Evolutionary conservation across 2,329 filamentous ascomycete genomes (phyloP).

Genomic region (Microsporum canis): DNA sequence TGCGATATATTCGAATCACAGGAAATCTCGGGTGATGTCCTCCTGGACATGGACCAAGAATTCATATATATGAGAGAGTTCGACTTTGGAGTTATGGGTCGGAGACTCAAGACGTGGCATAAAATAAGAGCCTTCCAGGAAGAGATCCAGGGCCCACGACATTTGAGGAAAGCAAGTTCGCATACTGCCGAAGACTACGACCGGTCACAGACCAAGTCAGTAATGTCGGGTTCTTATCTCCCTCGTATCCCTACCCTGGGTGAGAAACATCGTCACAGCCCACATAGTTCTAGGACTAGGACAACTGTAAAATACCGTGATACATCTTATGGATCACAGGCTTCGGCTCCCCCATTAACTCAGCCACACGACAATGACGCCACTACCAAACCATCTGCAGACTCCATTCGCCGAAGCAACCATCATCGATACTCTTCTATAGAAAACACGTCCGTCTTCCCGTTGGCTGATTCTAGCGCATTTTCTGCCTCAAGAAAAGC

Average conservation of each 20-base stretch:
- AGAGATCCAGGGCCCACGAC: slow-evolving; percentile 57
- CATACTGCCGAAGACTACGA: slow-evolving; percentile 36
- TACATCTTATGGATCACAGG: slow-evolving; percentile 18
- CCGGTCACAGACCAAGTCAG: slow-evolving; percentile 33
- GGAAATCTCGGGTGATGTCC: slow-evolving; percentile 86
- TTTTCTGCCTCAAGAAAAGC: slow-evolving; percentile 18
- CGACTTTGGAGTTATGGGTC: slow-evolving; percentile 80
- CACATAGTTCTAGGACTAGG: slow-evolving; percentile 9
- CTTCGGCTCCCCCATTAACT: slow-evolving; percentile 32
- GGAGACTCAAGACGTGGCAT: slow-evolving; percentile 87
- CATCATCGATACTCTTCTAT: slow-evolving; percentile 83
- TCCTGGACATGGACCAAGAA: slow-evolving; percentile 89
- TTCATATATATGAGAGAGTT: slow-evolving; percentile 94
- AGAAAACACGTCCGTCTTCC: slow-evolving; percentile 47
- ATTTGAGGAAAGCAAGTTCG: slow-evolving; percentile 26
- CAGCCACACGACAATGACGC: slow-evolving; percentile 34
- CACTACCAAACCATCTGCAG: slow-evolving; percentile 56
- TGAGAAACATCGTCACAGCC: slow-evolving; percentile 11
- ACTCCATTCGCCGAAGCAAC: slow-evolving; percentile 68
- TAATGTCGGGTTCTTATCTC: slow-evolving; percentile 30
- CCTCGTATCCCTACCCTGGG: slow-evolving; percentile 35
- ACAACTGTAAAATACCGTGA: slow-evolving; percentile 9
- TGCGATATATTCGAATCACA: slow-evolving; percentile 93
- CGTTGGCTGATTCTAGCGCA: slow-evolving; percentile 13
- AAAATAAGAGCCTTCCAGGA: slow-evolving; percentile 88